Base-by-base conservation (phyloP, 2,329 filamentous ascomycete species). In the Pseudonectria buxi region DNA sequence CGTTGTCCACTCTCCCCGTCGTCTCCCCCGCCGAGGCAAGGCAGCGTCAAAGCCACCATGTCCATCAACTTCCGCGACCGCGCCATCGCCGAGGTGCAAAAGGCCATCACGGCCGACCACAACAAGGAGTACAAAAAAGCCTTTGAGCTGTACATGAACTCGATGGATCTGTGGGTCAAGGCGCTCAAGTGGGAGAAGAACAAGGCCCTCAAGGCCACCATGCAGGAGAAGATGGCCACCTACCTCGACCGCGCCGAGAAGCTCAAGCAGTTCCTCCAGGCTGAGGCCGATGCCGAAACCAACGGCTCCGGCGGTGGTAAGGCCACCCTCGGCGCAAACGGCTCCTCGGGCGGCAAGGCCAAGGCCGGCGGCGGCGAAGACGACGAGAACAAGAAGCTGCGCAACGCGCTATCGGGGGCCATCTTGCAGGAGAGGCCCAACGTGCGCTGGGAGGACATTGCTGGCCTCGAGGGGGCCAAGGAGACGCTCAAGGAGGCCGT, bases 131-230 rank as follows among this genome's bases (percentile, higher is more conserved):
- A 98, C 67, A 88, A 95, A 55, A 90, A 94, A 64, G 92, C 92
- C 37, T 96, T 96, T 63, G 86, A 95, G 59, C 75, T 84, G 45
- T 98, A 98, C 76, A 95, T 95, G 71, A 82, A 87, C 50, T 83
- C 90, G 33, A 84, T 98, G 51, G 90, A 98, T 67, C 79, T 96
- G 39, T 98, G 96, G 72, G 95, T 98, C 85, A 84, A 96, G 43
- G 92, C 92, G 24, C 75, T 98, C 41, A 98, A 98, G 72, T 98
- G 90, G 90, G 92, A 98, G 70, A 98, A 96, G 76, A 96, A 95
- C 68, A 81, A 85, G 45, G 90, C 89, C 53, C 89, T 87, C 46
- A 96, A 96, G 71, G 88, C 94, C 59, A 94, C 95, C 77, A 95
- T 98, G 63, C 83, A 92, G 51, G 80, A 85, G 52, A 96, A 96